Conservation (phyloP, 257 asterid species). For the Salvia hispanica region DNA sequence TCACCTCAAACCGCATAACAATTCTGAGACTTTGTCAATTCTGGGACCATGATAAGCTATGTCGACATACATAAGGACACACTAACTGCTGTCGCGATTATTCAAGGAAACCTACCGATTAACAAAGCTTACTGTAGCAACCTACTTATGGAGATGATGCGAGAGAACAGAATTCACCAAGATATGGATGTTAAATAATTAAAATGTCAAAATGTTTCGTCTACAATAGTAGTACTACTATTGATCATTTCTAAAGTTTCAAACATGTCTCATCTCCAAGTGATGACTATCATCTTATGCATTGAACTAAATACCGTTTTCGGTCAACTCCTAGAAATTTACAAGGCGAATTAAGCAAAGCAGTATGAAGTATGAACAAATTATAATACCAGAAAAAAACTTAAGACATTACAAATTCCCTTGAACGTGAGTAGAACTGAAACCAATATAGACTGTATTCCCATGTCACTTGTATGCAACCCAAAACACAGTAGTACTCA, state of each 20-base stretch:
- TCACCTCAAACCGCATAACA: neutral
- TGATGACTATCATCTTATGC: neutral
- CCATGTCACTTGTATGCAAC: neutral
- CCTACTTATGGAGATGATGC: neutral
- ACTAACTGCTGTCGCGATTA: neutral
- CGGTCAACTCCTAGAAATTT: neutral
- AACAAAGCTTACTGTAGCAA: neutral
- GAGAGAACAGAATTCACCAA: neutral
- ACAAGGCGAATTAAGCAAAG: neutral
- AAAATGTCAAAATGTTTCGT: neutral
- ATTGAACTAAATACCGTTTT: conserved; percentile 3
- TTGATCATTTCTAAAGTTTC: neutral
- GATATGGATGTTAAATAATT: neutral
- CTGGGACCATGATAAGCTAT: neutral
- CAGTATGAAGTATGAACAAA: neutral
- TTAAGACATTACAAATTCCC: too few relatives aligned
- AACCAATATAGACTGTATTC: too few relatives aligned
- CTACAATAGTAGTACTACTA: neutral
- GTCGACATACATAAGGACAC: neutral
- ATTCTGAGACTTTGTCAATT: neutral
- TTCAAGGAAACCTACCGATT: neutral
- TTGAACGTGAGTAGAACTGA: too few relatives aligned
- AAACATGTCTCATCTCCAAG: neutral
- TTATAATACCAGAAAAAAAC: neutral
- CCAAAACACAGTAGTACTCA: neutral